Conservation (phyloP, 441 rosid species). For the Croton laevigatus region DNA sequence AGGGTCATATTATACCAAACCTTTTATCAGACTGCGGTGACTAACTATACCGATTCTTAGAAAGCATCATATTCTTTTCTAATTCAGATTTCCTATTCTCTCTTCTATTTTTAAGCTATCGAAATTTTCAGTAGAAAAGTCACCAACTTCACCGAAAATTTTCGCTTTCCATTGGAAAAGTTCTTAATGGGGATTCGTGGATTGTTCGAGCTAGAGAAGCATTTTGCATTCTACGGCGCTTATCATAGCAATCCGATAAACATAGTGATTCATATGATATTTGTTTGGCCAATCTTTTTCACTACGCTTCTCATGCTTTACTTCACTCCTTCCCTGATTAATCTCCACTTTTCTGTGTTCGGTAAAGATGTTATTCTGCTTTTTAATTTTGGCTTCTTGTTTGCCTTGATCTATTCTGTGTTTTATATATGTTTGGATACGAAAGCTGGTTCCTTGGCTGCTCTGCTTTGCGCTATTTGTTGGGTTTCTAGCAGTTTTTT, state of each 20-base stretch:
- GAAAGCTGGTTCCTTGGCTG: slow-evolving; percentile 59
- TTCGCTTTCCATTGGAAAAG: background rate
- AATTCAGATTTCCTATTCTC: background rate
- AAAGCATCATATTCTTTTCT: background rate
- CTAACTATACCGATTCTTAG: background rate
- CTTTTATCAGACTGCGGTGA: background rate
- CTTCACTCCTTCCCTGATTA: slow-evolving; percentile 47
- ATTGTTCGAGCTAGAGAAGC: slow-evolving; percentile 57
- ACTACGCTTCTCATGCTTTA: slow-evolving; percentile 43
- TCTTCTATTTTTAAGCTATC: background rate
- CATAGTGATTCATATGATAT: slow-evolving; percentile 46
- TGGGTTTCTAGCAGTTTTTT: slow-evolving; percentile 44
- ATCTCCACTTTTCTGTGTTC: slow-evolving; percentile 28
- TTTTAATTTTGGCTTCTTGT: slow-evolving; percentile 50
- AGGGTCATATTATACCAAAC: background rate
- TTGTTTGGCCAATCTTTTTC: slow-evolving; percentile 68
- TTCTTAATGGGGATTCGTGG: slow-evolving; percentile 37
- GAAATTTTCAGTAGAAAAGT: slow-evolving; percentile 5
- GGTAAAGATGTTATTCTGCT: slow-evolving; percentile 29
- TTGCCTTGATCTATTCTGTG: slow-evolving; percentile 40
- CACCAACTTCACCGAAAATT: background rate
- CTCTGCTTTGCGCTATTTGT: slow-evolving; percentile 45
- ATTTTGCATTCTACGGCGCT: slow-evolving; percentile 63
- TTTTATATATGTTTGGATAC: slow-evolving; percentile 48
- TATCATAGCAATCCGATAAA: slow-evolving; percentile 55